Conservation (phyloP, 345 rosid species). For the Nasturtium officinale region DNA sequence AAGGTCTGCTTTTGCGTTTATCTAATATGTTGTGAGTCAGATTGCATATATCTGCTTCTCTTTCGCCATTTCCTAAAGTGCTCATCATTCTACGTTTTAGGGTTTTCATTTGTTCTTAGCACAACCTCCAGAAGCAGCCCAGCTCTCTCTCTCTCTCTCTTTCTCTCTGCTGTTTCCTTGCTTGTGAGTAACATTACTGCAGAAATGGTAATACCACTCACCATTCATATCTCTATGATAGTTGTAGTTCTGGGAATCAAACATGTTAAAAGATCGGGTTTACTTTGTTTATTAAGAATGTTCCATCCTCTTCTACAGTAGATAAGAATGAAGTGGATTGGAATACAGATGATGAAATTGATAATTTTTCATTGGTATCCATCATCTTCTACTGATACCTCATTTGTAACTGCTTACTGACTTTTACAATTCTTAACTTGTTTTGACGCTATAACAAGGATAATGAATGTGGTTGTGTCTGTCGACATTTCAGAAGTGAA, state of each 20-base stretch:
- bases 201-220: conserved; percentile 25
- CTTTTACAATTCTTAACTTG: neutral
- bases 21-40: neutral
- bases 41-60: neutral
- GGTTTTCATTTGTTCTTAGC: conserved; percentile 46
- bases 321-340: neutral
- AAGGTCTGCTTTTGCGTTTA: conserved; percentile 47
- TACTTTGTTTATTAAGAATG: neutral
- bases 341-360: conserved; percentile 9
- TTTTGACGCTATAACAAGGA: neutral
- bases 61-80: neutral
- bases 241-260: neutral
- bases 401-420: neutral
- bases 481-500: conserved; percentile 41
- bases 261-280: neutral
- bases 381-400: neutral
- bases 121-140: conserved; percentile 71
- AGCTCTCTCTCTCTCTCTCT: conserved; percentile 85
- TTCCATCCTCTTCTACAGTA: too few relatives aligned
- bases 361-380: neutral
- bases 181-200: conserved; percentile 57
- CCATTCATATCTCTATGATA: neutral
- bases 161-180: conserved; percentile 60
- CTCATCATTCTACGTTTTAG: neutral
- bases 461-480: conserved; percentile 28